A percentile compares a stretch with the other conserved stretches of the same genome.
These are phyloP conservation scores for Tylopilus sp. DNA, from an alignment of 768 basidiomycete species.

Conservation along the genomic window DNA sequence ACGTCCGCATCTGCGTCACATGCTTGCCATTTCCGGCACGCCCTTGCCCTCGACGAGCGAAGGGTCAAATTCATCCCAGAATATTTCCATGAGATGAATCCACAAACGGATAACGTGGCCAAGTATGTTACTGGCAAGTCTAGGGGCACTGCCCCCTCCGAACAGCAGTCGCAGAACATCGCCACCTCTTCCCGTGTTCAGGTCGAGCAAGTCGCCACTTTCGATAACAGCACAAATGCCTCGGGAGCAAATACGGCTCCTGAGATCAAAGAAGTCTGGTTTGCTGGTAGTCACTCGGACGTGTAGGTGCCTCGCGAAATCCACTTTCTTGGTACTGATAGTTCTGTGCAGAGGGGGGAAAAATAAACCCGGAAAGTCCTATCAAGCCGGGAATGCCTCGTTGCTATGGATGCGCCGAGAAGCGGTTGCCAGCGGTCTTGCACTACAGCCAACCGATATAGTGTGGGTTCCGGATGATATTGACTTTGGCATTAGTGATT, in stretches of 20 bases:
- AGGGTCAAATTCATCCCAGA: no score
- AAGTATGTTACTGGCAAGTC: slow-evolving; percentile 6
- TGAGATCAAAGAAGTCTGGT: no score
- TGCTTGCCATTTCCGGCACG: slow-evolving; percentile 15
- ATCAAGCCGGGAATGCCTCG: slow-evolving; percentile 24
- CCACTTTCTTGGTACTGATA: neutral
- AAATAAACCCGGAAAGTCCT: slow-evolving; percentile 17
- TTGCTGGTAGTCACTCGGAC: no score
- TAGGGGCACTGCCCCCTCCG: neutral
- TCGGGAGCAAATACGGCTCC: slow-evolving; percentile 8
- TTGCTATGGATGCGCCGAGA: no score
- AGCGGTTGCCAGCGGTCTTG: slow-evolving; percentile 24
- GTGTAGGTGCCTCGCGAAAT: slow-evolving; percentile 15
- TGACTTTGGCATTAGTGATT: slow-evolving; percentile 19
- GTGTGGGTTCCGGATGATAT: slow-evolving; percentile 28
- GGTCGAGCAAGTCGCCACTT: neutral
- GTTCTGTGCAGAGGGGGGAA: slow-evolving; percentile 17
- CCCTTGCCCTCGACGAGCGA: slow-evolving; percentile 16
- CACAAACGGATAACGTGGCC: slow-evolving; percentile 11
- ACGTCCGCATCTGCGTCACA: slow-evolving; percentile 1
- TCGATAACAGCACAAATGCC: neutral
- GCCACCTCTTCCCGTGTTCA: no score
- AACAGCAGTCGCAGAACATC: no score
- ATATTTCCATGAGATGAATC: slow-evolving; percentile 27
- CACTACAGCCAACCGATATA: slow-evolving; percentile 24